Percentiles rank a stretch among this genome's conserved stretches.
phyloP scores from a whole-genome alignment of 371 early-diverging fungal genomes.

The Circinella umbellata region DNA sequence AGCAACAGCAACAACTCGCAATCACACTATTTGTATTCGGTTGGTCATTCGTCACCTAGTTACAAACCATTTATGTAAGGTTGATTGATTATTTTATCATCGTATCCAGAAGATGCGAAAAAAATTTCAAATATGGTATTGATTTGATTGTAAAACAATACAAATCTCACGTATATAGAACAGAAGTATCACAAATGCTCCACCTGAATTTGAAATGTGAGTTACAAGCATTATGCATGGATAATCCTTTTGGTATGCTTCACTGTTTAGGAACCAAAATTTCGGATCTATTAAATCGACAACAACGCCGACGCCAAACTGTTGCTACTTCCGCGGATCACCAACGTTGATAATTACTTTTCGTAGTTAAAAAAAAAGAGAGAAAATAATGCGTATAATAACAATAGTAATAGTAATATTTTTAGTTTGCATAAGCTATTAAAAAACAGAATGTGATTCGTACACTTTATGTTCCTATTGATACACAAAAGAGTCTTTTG shows the following conservation, averaged over 20 bases:
- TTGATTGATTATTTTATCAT: too few relatives aligned
- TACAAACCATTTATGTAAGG: slow-evolving; percentile 19
- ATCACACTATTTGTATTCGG: slow-evolving; percentile 15
- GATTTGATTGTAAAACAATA: slow-evolving; percentile 4
- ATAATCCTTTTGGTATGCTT: slow-evolving; percentile 17
- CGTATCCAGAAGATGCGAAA: too few relatives aligned
- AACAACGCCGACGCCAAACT: background rate
- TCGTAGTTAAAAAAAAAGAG: too few relatives aligned
- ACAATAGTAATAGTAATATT: too few relatives aligned
- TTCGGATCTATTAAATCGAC: background rate
- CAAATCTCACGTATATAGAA: background rate
- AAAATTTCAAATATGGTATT: too few relatives aligned
- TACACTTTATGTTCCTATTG: too few relatives aligned
- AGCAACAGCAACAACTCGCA: background rate
- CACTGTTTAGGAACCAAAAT: slow-evolving; percentile 11
- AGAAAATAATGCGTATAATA: too few relatives aligned
- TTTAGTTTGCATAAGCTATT: too few relatives aligned
- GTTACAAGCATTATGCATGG: slow-evolving; percentile 34
- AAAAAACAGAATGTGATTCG: too few relatives aligned
- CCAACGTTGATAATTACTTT: too few relatives aligned
- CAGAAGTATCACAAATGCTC: slow-evolving; percentile 30
- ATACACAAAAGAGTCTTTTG: too few relatives aligned
- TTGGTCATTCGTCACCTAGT: background rate
- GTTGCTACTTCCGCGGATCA: too few relatives aligned
- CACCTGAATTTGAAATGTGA: slow-evolving; percentile 37